Conservation (phyloP, 768 basidiomycete genomes). For the Fomitopsis pulvina region DNA sequence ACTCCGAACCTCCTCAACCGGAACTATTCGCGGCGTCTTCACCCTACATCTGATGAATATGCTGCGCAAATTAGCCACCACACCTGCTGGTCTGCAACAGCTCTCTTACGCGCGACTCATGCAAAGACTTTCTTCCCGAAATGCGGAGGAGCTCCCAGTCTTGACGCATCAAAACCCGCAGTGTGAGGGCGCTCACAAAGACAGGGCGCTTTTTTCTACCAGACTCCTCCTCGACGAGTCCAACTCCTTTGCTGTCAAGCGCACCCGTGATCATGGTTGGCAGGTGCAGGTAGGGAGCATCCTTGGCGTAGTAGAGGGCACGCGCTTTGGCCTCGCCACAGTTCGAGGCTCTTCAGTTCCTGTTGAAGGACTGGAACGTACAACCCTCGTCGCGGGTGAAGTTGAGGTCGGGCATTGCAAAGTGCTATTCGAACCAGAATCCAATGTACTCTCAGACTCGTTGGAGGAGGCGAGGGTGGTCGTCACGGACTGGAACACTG, state of each 20-base stretch:
- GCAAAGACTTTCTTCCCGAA: neutral
- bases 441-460: no score
- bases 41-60: neutral
- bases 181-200: neutral
- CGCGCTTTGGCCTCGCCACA: neutral
- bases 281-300: neutral
- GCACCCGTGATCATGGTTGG: neutral
- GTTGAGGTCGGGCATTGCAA: neutral
- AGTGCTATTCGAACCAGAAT: neutral
- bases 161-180: neutral
- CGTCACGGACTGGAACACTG: neutral
- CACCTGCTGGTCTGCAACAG: neutral
- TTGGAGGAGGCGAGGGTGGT: no score
- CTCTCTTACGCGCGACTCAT: neutral
- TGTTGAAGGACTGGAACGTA: no score
- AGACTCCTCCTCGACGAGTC: neutral
- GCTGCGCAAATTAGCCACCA: neutral
- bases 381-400: neutral
- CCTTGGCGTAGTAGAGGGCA: neutral
- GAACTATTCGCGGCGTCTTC: neutral
- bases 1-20: neutral
- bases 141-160: neutral
- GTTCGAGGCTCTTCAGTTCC: neutral
- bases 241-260: neutral
- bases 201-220: neutral